phyloP scores from a whole-genome alignment of 2,329 filamentous ascomycete species.

The Cytospora leucostoma region DNA sequence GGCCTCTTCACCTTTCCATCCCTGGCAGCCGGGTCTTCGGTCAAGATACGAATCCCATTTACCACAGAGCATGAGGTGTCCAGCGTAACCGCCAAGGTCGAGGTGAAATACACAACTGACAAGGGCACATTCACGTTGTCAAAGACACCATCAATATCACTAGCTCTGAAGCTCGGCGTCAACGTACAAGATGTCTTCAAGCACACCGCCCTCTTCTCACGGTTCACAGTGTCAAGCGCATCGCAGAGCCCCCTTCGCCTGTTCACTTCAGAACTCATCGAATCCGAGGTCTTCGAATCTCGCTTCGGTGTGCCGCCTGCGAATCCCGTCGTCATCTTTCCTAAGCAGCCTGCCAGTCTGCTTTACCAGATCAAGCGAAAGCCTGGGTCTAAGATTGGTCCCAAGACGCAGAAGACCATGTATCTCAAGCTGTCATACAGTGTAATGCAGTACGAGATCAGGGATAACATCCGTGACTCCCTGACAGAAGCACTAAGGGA shows the following conservation, averaged over 20 bases:
- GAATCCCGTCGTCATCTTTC: slow-evolving; percentile 67
- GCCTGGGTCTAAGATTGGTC: slow-evolving; percentile 33
- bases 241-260: slow-evolving; percentile 74
- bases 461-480: slow-evolving; percentile 47
- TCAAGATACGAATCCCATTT: slow-evolving; percentile 74
- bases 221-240: slow-evolving; percentile 86
- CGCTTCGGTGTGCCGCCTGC: slow-evolving; percentile 57
- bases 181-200: slow-evolving; percentile 98
- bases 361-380: slow-evolving; percentile 76
- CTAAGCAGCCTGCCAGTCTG: slow-evolving; percentile 77
- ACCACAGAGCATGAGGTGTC: slow-evolving; percentile 76
- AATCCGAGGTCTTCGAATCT: slow-evolving; percentile 69
- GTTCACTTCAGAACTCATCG: slow-evolving; percentile 67
- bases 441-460: slow-evolving; percentile 74
- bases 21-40: slow-evolving; percentile 46
- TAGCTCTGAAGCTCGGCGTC: slow-evolving; percentile 82
- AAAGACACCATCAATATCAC: slow-evolving; percentile 63
- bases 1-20: slow-evolving; percentile 54
- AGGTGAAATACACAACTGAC: slow-evolving; percentile 71
- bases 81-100: slow-evolving; percentile 73
- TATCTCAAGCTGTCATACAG: slow-evolving; percentile 75
- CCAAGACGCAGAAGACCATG: slow-evolving; percentile 50
- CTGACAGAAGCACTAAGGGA: slow-evolving; percentile 44
- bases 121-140: slow-evolving; percentile 66
- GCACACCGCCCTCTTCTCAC: slow-evolving; percentile 75